A percentile compares a stretch with the other conserved stretches of the same genome.
Evolutionary conservation across 2,329 filamentous ascomycete species (phyloP).

Genomic region (Trichophyton mentagrophytes): DNA sequence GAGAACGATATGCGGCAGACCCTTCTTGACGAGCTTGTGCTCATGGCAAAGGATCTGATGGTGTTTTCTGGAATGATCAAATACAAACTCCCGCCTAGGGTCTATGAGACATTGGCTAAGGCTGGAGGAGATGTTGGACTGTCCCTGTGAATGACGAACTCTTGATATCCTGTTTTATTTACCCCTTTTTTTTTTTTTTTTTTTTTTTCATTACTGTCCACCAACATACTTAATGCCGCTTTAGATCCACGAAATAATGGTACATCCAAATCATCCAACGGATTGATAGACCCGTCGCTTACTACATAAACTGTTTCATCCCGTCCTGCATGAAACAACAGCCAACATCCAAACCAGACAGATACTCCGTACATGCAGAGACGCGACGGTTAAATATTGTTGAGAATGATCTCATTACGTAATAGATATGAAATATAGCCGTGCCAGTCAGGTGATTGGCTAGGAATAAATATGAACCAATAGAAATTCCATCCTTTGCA

Average conservation of each 20-base stretch:
- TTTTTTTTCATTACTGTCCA: background rate
- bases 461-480: background rate
- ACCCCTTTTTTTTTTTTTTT: background rate
- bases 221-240: background rate
- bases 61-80: conserved; percentile 86
- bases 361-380: no score
- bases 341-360: background rate
- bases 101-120: conserved; percentile 78
- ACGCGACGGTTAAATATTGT: background rate
- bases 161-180: background rate
- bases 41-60: conserved; percentile 79
- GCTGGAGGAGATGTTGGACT: conserved; percentile 55
- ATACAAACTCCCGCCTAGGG: conserved; percentile 73
- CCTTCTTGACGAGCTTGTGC: conserved; percentile 57
- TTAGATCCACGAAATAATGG: background rate
- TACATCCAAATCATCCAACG: background rate
- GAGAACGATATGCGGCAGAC: conserved; percentile 40
- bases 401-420: background rate
- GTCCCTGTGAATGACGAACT: conserved; percentile 10
- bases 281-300: background rate
- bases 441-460: background rate
- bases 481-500: background rate
- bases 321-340: background rate
- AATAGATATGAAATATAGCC: background rate
- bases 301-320: background rate